Evolutionary conservation across 495 filamentous ascomycete genomes (phyloP), one percentile per base, ranked within the genome.

Genomic region (Glonium stellatum): DNA sequence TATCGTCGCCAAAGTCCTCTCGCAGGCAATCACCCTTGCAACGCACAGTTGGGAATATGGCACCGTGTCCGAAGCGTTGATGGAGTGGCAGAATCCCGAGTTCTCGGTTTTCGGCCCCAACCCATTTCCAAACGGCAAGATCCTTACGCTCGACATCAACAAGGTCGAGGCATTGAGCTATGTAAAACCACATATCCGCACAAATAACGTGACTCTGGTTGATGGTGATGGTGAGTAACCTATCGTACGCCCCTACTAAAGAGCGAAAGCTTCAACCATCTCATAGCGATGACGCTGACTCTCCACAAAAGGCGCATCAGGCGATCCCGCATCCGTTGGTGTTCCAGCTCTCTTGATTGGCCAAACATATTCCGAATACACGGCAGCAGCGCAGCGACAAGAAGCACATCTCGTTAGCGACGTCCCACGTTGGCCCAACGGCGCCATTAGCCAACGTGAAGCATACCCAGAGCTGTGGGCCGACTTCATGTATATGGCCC

Each of bases 401-500:
- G 56, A 25, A 39, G 55, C 76, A 9, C 72, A 77, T 57, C 64
- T 80, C 4, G 63, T 82, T 21, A 69, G 70, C 54, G 47, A 57
- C 8, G 77, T 78, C 9, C 79, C 79, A 8, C 69, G 73, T 44
- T 79, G 70, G 64, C 18, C 65, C 4, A 80, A 82, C 50, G 78
- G 78, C 9, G 79, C 79, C 5, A 80, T 82, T 27, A 77, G 74
- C 41, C 79, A 82, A 50, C 70, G 79, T 22, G 66, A 70, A 31
- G 69, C 72, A n/a, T 68, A 71, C 10, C 60, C 76, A 15, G 77
- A 80, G 55, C 64, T 78, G 13, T 82, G 79, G 79, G 74, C 75
- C 12, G 79, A 82, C 65, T 78, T 78, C 57, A 62, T 77, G 22
- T 76, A 76, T 67, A 82, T 82, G 79, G 73, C 70, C 12, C 77